Percentiles rank a stretch among this genome's conserved stretches.
Evolutionary conservation across 1,284 basidiomycete genomes (phyloP).

Genomic region (Termitomyces sp.): DNA sequence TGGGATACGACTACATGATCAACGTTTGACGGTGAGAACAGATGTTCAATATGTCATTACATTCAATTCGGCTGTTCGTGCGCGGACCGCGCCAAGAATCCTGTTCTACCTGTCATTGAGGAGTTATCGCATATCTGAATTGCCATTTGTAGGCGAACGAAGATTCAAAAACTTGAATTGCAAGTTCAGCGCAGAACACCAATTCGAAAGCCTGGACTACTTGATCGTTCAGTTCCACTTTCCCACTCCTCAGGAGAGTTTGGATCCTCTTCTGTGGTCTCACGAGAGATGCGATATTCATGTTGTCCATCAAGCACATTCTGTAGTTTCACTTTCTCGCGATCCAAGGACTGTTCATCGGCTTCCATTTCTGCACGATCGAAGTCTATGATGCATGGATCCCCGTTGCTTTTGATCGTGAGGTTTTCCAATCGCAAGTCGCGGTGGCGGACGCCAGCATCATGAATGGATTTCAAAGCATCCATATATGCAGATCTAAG

Average conservation of each 20-base stretch:
- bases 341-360: background rate
- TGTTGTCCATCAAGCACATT: background rate
- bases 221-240: background rate
- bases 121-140: no score
- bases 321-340: background rate
- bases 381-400: conserved; percentile 20
- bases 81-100: no score
- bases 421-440: conserved; percentile 21
- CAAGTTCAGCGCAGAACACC: background rate
- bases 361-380: conserved; percentile 14
- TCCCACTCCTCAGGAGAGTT: background rate
- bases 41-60: no score
- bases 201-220: background rate
- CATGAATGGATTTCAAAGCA: conserved; percentile 16
- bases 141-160: background rate
- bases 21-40: no score
- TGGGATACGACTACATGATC: no score
- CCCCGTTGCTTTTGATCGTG: conserved; percentile 14
- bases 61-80: no score
- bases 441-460: conserved; percentile 19
- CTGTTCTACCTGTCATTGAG: background rate
- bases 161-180: background rate
- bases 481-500: conserved; percentile 8
- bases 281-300: background rate
- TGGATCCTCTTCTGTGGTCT: background rate